Conservation (phyloP, 148 eudicot species). For the Rhododendron kiyosumense region DNA sequence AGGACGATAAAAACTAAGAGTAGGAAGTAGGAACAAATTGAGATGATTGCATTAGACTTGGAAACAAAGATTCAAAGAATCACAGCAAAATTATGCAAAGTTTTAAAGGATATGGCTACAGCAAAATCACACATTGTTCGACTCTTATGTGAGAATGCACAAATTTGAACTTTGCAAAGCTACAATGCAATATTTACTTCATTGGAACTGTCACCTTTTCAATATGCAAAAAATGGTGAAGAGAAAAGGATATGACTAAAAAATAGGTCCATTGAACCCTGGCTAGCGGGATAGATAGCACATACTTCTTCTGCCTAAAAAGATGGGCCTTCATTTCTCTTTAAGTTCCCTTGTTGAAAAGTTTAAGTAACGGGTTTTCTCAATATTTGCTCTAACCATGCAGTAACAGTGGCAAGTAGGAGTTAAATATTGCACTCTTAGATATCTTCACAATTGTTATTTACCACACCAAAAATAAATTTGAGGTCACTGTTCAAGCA, state of each 20-base stretch:
- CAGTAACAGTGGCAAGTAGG: background rate
- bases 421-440: background rate
- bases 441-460: background rate
- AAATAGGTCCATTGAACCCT: background rate
- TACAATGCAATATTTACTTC: background rate
- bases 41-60: background rate
- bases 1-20: background rate
- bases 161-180: background rate
- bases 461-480: background rate
- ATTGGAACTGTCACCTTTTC: background rate
- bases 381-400: background rate
- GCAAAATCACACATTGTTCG: background rate
- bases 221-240: background rate
- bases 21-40: background rate
- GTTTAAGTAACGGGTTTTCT: background rate
- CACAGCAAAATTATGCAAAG: background rate
- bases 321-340: background rate
- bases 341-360: background rate
- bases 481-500: background rate
- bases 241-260: background rate
- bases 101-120: background rate
- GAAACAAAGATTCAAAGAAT: background rate
- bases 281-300: background rate
- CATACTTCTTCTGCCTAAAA: background rate
- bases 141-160: background rate